These are phyloP conservation scores for Phytophthora crassamura DNA, from an alignment of 352 stramenopile species.

Conservation along the genomic window DNA sequence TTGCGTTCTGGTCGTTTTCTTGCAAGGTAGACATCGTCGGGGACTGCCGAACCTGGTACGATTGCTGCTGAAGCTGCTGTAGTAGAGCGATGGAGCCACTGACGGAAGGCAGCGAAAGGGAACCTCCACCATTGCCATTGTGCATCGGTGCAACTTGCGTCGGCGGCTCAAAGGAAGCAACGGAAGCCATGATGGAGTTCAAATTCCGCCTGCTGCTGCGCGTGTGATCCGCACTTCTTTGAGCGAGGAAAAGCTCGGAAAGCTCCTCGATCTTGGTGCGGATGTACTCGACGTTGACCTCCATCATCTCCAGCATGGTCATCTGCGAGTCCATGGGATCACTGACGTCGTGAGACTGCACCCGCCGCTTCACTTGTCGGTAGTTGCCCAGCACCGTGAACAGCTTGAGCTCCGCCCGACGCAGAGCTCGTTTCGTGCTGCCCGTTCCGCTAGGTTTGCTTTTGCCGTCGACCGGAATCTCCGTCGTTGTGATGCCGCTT, in stretches of 20 bases:
- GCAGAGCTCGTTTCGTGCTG: constrained; percentile 25
- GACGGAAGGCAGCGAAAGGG: constrained; percentile 1
- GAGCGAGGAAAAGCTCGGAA: constrained; percentile 42
- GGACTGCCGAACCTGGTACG: constrained; percentile 8
- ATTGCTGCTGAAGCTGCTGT: constrained; percentile 26
- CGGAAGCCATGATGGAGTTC: constrained; percentile 20
- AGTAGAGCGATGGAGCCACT: constrained; percentile 13
- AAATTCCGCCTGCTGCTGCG: constrained; percentile 24
- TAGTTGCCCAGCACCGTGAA: constrained; percentile 66
- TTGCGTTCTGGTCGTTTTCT: constrained; percentile 17
- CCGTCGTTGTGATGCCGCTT: constrained; percentile 6
- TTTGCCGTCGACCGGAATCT: constrained; percentile 6
- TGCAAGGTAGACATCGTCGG: constrained; percentile 24
- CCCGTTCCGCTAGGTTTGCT: constrained; percentile 10
- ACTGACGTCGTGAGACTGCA: constrained; percentile 73
- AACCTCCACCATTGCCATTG: background rate
- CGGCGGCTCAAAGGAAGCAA: background rate
- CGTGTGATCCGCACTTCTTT: constrained; percentile 19
- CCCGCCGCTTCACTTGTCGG: constrained; percentile 59
- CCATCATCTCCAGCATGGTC: constrained; percentile 89
- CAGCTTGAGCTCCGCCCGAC: constrained; percentile 64
- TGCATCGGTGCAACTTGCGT: background rate
- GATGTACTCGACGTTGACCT: constrained; percentile 86
- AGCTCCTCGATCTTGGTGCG: constrained; percentile 82
- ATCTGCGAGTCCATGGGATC: constrained; percentile 86